Conservation (phyloP, 2,329 filamentous ascomycete genomes). For the Arthrobotrys iridis region DNA sequence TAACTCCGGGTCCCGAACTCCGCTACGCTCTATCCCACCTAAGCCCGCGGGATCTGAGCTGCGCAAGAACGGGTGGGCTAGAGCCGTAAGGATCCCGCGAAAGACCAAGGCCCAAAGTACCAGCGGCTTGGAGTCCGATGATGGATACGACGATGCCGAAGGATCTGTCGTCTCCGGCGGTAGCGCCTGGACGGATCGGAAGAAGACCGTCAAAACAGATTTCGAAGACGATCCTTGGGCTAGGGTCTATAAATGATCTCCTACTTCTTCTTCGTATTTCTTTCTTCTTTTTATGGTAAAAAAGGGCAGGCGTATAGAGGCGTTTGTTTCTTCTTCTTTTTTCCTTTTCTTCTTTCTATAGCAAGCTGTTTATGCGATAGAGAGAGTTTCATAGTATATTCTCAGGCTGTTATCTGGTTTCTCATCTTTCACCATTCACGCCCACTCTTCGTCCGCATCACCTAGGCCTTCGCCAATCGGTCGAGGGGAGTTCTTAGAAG, state of each 20-base stretch:
- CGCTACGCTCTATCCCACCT: background rate
- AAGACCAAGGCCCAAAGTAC: slow-evolving; percentile 18
- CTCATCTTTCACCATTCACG: too few species aligned
- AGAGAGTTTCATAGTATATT: too few species aligned
- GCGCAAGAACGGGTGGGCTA: slow-evolving; percentile 55
- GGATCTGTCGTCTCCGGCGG: slow-evolving; percentile 3
- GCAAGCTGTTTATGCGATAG: too few species aligned
- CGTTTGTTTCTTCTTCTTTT: background rate
- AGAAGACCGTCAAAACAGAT: slow-evolving; percentile 42
- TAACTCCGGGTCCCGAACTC: slow-evolving; percentile 1
- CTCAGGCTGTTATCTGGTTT: too few species aligned
- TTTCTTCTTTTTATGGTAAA: background rate
- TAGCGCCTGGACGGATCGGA: slow-evolving; percentile 44
- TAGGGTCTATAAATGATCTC: slow-evolving; percentile 4
- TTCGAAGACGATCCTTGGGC: slow-evolving; percentile 50
- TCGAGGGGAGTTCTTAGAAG: too few species aligned
- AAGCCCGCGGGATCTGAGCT: background rate
- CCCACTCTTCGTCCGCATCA: too few species aligned
- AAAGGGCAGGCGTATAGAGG: background rate
- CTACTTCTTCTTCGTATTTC: background rate
- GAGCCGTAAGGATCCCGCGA: slow-evolving; percentile 34
- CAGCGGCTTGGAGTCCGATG: slow-evolving; percentile 20
- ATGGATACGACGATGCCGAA: slow-evolving; percentile 31
- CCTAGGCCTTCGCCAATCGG: too few species aligned
- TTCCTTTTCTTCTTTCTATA: background rate